Evolutionary conservation across 2,329 filamentous ascomycete genomes (phyloP).

Genomic region (Claviceps sp.): DNA sequence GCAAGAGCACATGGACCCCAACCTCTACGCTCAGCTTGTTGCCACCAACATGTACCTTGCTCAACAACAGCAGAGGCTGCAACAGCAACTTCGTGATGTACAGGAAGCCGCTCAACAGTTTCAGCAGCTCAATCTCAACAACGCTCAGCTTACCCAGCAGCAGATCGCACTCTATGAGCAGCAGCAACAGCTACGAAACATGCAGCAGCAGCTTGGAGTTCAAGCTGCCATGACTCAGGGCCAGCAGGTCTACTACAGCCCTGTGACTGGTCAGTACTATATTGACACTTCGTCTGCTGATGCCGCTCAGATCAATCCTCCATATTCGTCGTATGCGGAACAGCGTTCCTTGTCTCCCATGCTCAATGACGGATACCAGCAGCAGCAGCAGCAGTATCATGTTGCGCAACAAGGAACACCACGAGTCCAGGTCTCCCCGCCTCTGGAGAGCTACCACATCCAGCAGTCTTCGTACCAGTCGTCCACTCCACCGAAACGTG

Average conservation of each 20-base stretch:
- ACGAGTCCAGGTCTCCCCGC: constrained; percentile 70
- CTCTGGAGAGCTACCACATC: constrained; percentile 44
- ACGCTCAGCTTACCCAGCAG: constrained; percentile 32
- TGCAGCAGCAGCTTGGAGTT: constrained; percentile 26
- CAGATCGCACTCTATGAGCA: constrained; percentile 33
- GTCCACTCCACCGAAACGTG: constrained; percentile 51
- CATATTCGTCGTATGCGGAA: constrained; percentile 27
- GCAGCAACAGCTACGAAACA: constrained; percentile 26
- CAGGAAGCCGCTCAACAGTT: constrained; percentile 76
- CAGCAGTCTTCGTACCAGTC: constrained; percentile 42
- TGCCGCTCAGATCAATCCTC: constrained; percentile 24
- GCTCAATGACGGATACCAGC: constrained; percentile 17
- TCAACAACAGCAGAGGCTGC: constrained; percentile 86
- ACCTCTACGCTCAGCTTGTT: constrained; percentile 74
- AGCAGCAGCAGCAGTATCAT: constrained; percentile 23
- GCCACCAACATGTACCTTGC: constrained; percentile 86
- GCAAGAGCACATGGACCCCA: constrained; percentile 69
- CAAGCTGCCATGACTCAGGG: constrained; percentile 38
- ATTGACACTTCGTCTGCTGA: constrained; percentile 50
- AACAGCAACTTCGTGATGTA: constrained; percentile 79
- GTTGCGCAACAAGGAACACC: constrained; percentile 44
- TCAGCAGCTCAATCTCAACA: constrained; percentile 58
- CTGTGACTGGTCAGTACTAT: constrained; percentile 74
- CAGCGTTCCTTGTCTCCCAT: constrained; percentile 29
- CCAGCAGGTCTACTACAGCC: constrained; percentile 75